A percentile compares a stretch with the other conserved stretches of the same genome.
phyloP scores from a whole-genome alignment of 73 alveolate species.

The Vitrella brassicaformis region DNA sequence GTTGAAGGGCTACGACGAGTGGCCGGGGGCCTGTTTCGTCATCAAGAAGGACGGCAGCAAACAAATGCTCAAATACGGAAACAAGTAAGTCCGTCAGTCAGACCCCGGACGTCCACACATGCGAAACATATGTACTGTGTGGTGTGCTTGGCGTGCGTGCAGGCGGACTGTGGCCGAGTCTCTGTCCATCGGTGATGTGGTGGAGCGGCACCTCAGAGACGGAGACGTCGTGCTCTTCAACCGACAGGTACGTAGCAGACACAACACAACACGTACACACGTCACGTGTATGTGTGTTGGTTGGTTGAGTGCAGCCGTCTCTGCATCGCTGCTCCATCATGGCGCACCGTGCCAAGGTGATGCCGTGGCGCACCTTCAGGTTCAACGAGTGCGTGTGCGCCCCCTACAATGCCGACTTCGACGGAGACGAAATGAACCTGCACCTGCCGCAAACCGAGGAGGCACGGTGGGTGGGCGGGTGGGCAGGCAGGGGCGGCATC shows the following conservation, averaged over 20 bases:
- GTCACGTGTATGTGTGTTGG: no score
- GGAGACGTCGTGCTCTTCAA: slow-evolving; percentile 95
- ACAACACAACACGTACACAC: no score
- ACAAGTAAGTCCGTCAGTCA: no score
- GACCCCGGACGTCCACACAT: no score
- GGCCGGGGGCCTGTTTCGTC: slow-evolving; percentile 94
- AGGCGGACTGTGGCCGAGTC: slow-evolving; percentile 58
- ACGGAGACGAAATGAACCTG: slow-evolving; percentile 96
- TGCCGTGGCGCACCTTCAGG: slow-evolving; percentile 94
- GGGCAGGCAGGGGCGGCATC: background rate
- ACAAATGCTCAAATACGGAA: background rate
- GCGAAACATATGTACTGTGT: background rate
- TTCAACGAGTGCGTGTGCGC: slow-evolving; percentile 95
- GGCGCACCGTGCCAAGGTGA: slow-evolving; percentile 91
- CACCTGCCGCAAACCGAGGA: slow-evolving; percentile 98
- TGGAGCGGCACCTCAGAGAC: slow-evolving; percentile 87
- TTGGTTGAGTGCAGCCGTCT: no score
- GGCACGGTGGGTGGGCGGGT: slow-evolving; percentile 45
- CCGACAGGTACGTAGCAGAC: no score
- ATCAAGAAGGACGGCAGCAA: slow-evolving; percentile 3
- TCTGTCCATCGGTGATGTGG: slow-evolving; percentile 49
- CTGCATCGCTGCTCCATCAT: slow-evolving; percentile 93
- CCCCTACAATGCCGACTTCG: slow-evolving; percentile 99
- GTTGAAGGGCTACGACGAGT: slow-evolving; percentile 75
- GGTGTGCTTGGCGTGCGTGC: background rate